phyloP scores from a whole-genome alignment of 208 protist species.

The Leishmania amazonensis region DNA sequence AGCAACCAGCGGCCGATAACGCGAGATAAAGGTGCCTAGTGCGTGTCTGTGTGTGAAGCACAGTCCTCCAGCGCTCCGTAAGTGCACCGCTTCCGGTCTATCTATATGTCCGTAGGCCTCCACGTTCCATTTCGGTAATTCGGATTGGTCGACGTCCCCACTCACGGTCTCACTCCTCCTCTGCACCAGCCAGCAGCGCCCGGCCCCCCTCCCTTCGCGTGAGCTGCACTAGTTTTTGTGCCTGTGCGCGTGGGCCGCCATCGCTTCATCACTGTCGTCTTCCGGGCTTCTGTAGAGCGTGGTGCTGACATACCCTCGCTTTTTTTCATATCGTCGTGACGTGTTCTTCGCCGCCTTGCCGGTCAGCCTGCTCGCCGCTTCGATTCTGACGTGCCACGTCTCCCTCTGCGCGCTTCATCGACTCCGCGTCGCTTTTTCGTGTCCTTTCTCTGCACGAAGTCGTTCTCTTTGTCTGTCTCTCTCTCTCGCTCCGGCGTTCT shows the following conservation, averaged over 20 bases:
- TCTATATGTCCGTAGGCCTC: not conserved
- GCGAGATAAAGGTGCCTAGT: not conserved
- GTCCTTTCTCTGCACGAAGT: not conserved
- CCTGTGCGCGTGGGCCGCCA: too few relatives aligned
- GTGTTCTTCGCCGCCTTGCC: not conserved
- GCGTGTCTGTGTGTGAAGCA: not conserved
- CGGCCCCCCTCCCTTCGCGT: not conserved
- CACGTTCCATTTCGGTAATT: not conserved
- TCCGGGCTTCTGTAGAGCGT: too few relatives aligned
- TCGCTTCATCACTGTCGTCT: not conserved
- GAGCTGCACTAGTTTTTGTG: not conserved
- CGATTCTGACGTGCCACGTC: not conserved
- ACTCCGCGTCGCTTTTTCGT: not conserved
- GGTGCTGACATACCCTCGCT: not conserved
- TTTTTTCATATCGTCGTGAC: not conserved
- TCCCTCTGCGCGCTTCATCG: not conserved
- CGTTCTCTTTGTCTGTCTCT: not conserved
- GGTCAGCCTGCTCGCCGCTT: not conserved
- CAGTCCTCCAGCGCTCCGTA: not conserved
- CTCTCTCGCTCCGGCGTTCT: not conserved
- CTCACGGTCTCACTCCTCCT: too few relatives aligned
- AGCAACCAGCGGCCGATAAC: not conserved
- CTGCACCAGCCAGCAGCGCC: not conserved
- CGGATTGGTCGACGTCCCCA: not conserved
- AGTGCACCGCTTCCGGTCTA: not conserved